Base-by-base conservation (phyloP, 371 early-diverging fungal genomes). In the Thermomucor indicae-seudaticae region DNA sequence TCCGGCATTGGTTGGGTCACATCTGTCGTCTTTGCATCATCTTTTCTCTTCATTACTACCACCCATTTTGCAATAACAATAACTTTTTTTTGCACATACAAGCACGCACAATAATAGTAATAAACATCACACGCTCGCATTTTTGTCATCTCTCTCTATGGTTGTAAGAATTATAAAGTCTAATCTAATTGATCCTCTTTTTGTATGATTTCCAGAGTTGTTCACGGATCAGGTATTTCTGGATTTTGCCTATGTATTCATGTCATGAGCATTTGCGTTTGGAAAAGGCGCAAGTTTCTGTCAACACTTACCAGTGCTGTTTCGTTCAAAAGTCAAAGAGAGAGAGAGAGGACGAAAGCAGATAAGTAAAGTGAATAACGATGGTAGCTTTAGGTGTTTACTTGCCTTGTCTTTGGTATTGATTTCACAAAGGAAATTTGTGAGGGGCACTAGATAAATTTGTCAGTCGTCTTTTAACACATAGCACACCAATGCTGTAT, bases 1-100 rank as follows among this genome's bases (percentile, higher is more conserved):
- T 4, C 88, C 86, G 11, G 41, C 83, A 12, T 56, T 79, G 25
- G n/a, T 73, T 10, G 78, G 74, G 8, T 63, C 69, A 27, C 53
- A 42, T 4, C 23, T 64, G 19, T 34, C 29, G 8, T 35, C 58
- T 17, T 23, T 48, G 8, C 28, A 48, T 3, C 30, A 46, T 27
- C 37, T 48, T 48, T 12, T 28, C 17, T 25, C 32, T 22, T 32
- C 48, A 24, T 16, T 43, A 7, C 14, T 8, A 43, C 20, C 14
- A 41, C 16, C n/a, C 22, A 14, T 11, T 16, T 17, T 14, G 8
- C 8, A 8, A 39, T 22, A 2, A 1, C 40, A 8, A 6, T 39
- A 7, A 10, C 17, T 23, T 41, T 41, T 22, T 17, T 39, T 5
- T 39, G 6, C 5, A 39, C 20, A 39, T 39, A 6, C 20, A 39